Evolutionary conservation across 257 asterid genomes (phyloP), one percentile per base, ranked within the genome.

Genomic region (Schizonepeta tenuifolia): DNA sequence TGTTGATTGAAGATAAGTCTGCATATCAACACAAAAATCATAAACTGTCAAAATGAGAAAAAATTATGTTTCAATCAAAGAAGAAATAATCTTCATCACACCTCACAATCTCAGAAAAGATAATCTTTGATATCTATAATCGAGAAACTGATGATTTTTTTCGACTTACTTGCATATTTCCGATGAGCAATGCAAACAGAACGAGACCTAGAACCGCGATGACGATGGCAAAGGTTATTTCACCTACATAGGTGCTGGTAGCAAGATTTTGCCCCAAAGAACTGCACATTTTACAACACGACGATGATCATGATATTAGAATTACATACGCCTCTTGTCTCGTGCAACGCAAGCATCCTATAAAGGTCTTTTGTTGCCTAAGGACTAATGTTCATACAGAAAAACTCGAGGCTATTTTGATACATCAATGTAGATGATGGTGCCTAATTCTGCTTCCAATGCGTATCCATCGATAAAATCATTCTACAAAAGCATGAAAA

Each of bases 1-100:
- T 15, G 99, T 90, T 10, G 98, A 95, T 80, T 95, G 99, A 69
- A 95, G 98, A 56, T 88, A 95, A 2, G 97, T 90, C 99, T 94
- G 95, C 66, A 76, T 71, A 70, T 9, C 10, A 43, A 62, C 14
- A 13, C 24, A 28, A 24, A 24, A 41, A 55, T 18, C 28, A n/a
- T 20, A 46, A 14, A 46, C 51, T 46, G 5, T 46, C 51, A 46
- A 46, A 0, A 46, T 46, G 0, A 13, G 17, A 46, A 49, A n/a
- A n/a, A 15, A 47, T 2, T 11, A 43, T 43, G 50, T 12, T 43
- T 1, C 49, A n/a, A 31, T 2, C 35, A 50, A 18, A 26, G 9
- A 31, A 1, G 7, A 31, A 3, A 31, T 31, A 31, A 31, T 31
- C 36, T 31, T 31, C 36, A 28, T 28, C 36, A 0, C 36, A 31